Base-by-base conservation (phyloP, 306 rosid species). In the Adenanthera pavonina region DNA sequence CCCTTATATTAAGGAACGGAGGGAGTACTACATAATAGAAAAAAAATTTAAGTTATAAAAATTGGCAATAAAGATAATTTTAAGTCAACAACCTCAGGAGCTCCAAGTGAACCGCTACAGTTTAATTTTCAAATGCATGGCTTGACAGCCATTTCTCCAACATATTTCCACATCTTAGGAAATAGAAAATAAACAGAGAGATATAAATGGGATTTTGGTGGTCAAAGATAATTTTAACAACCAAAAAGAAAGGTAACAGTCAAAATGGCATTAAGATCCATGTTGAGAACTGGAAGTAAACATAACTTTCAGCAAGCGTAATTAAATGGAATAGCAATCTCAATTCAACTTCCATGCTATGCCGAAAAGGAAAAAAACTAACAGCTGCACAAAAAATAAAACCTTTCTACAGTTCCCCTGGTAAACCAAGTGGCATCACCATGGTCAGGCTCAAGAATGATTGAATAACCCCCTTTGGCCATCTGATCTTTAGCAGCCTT, bases 381-480 rank as follows among this genome's bases (percentile, higher is more conserved):
- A 36, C 73, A 65, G 33, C 69, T 34, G 38, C 34, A 59, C 30
- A 57, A 41, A 60, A 36, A 81, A 64, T 48, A 77, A 77, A 80
- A 95, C 99, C 98, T 96, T 84, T 92, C 97, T 25, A 93, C 80
- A 11, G 97, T 93, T 67, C 90, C 94, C 91, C 85, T 93, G 57
- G 97, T 92, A 86, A 96, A 96, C 99, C 99, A 96, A 19, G 87
- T 34, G 5, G 83, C 77, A 81, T 90, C 90, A 77, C 81, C 84
- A 43, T 81, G 85, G 30, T 90, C 97, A 7, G 94, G 97, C 92
- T 92, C 90, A n/a, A 96, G 98, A 86, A 83, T 85, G 69, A 96
- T 91, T 3, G 98, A 93, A 87, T 96, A 96, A 48, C 98, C 99
- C 25, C 99, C 99, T 82, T 87, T 92, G 79, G 87, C 98, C 97